Base-by-base conservation (phyloP, 1,284 basidiomycete species). In the Pterulicium gracile region DNA sequence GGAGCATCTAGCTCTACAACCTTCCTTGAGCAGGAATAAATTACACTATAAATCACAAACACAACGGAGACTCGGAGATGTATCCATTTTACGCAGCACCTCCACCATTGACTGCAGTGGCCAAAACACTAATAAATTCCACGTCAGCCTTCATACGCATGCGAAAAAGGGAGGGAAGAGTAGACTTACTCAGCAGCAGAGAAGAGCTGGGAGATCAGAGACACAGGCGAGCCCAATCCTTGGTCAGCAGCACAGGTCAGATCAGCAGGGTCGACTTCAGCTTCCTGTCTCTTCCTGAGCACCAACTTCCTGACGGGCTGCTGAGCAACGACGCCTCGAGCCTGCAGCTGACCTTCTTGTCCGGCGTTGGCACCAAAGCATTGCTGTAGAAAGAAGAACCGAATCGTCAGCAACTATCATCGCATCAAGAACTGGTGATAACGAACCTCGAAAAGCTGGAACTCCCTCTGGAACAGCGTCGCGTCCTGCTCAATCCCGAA, bases 401-500 rank as follows among this genome's bases (percentile, higher is more conserved):
- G 47, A 22, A 49, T 32, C 36, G 12, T 5, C 3, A 18, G 27
- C 10, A n/a, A 10, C 10, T 10, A 32, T 10, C 7, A 32, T 7
- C 7, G 27, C 10, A n/a, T 24, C 22, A 19, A 36, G 23, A 43
- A 44, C 22, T 4, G 18, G 36, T 0, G 19, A 22, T 3, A 40
- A 56, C 56, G 19, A 35, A 65, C 65, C 56, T 65, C 59, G 50
- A 63, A 55, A 1, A 68, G 51, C 35, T 62, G 55, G 45, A 63
- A 68, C 17, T 63, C 54, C 46, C 61, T 59, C 45, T 40, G 58
- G 53, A 65, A 64, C 20, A 68, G 50, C 12, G 56, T 46, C 2
- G 62, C 54, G 44, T 55, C 47, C 0, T 58, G 62, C 22, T 40
- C 50, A 2, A 42, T 44, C 39, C 64, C 52, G 52, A 69, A 67